Base-by-base conservation (phyloP, 176 grass and related monocot species). In the Aegilops longissima region DNA sequence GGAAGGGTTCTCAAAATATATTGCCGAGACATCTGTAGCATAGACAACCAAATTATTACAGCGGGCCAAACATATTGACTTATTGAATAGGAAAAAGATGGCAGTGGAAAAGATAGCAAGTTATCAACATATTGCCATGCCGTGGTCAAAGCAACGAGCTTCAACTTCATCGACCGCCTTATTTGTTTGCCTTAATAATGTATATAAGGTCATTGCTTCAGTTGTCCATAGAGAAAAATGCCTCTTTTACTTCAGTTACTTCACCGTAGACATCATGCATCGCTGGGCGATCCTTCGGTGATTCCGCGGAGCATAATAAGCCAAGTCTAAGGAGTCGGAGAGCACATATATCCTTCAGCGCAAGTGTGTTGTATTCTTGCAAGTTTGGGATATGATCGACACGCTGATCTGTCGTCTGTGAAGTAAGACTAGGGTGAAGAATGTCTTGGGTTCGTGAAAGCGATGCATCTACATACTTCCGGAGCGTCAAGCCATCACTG, bases 271-370 rank as follows among this genome's bases (percentile, higher is more conserved):
- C 21, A 31, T 38, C 36, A 38, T 38, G 36, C 36, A 38, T 38
- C 36, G 36, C 36, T 38, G 36, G 36, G 36, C 6, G 40, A 52
- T 86, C n/a, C 4, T 68, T 80, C 23, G 84, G 77, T 4, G 77
- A 39, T 80, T 79, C 77, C 6, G 9, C 34, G 0, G 85, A 80
- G 68, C 85, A 87, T 11, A 72, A 21, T 20, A 87, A 8, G 2
- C 85, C 77, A 9, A 86, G 74, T 39, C 71, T 45, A 25, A 78
- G 38, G 9, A 87, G 85, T 42, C 64, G 85, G 9, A 87, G 31
- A 70, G n/a, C 16, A 67, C 77, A 86, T 16, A 33, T 71, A 20
- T 69, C 52, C 73, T 79, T 49, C 5, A 45, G 64, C 5, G 13
- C 40, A 12, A 9, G 11, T 61, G 16, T 44, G 8, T 14, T 52